A percentile compares a stretch with the other conserved stretches of the same genome.
These are phyloP conservation scores for Otatea glauca DNA, from an alignment of 176 grass and related monocot species.

Conservation along the genomic window DNA sequence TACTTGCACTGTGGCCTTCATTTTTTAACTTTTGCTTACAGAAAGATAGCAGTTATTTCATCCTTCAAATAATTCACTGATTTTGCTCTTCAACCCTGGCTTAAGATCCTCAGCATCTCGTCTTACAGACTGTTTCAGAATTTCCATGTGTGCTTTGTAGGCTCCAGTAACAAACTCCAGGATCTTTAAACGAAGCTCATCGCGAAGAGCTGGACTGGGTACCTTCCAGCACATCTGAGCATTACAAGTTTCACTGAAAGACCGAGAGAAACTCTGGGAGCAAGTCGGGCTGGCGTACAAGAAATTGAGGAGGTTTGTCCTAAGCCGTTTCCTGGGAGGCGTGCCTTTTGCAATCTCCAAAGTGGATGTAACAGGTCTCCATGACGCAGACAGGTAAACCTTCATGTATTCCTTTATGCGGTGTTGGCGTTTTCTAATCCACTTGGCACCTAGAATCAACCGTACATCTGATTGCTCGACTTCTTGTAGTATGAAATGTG, in stretches of 20 bases:
- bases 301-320: neutral
- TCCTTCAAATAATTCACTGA: conserved; percentile 28
- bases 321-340: conserved; percentile 8
- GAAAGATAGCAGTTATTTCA: neutral
- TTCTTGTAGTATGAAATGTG: conserved; percentile 38
- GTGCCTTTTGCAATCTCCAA: neutral
- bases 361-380: conserved; percentile 4
- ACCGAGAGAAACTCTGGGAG: neutral
- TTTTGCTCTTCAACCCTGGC: neutral
- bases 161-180: neutral
- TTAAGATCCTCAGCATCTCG: neutral
- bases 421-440: conserved; percentile 9
- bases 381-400: conserved; percentile 35
- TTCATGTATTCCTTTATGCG: conserved; percentile 20
- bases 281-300: neutral
- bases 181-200: conserved; percentile 5
- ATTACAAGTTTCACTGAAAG: conserved; percentile 29
- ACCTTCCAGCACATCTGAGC: conserved; percentile 40
- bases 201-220: conserved; percentile 21
- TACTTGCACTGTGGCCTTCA: too few species aligned
- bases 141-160: neutral
- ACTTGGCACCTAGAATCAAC: conserved; percentile 31
- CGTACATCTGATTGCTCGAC: conserved; percentile 23
- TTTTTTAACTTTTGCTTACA: too few species aligned
- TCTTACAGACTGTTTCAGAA: neutral